Percentiles rank a stretch among this genome's conserved stretches.
Conservation (phyloP, 2,329 filamentous ascomycete species). For the Ophiostoma novo-ulmi region DNA sequence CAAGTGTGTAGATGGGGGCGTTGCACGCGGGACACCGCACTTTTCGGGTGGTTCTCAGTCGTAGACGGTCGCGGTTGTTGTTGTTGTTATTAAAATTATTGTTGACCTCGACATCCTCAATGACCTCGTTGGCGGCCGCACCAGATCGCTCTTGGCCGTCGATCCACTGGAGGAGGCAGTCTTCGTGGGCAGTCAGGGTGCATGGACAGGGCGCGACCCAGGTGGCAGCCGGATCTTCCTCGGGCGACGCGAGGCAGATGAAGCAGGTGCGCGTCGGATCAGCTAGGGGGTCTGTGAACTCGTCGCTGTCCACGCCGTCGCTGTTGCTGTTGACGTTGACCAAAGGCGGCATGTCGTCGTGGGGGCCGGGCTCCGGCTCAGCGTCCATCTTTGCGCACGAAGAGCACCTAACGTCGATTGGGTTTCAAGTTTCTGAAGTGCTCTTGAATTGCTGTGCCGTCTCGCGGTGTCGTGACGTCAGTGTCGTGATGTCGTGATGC, state of each 20-base stretch:
- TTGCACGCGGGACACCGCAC: conserved; percentile 89
- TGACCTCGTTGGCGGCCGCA: background rate
- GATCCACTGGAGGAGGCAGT: conserved; percentile 86
- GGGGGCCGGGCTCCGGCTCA: background rate
- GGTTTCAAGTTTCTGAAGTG: background rate
- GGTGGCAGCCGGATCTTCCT: conserved; percentile 43
- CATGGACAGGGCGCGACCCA: conserved; percentile 92
- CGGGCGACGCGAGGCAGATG: conserved; percentile 57
- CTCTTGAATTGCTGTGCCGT: background rate
- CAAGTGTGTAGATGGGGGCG: conserved; percentile 67
- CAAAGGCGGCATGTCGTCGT: conserved; percentile 7
- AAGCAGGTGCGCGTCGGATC: conserved; percentile 46
- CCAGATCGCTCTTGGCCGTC: conserved; percentile 56
- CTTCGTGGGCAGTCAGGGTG: conserved; percentile 83
- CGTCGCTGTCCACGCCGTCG: background rate
- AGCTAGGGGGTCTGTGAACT: background rate
- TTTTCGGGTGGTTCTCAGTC: conserved; percentile 35
- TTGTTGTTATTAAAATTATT: conserved; percentile 36
- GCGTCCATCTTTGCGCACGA: background rate
- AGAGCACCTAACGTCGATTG: background rate
- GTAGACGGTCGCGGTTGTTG: background rate
- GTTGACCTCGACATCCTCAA: background rate
- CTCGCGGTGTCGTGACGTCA: background rate
- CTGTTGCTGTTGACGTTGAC: background rate
- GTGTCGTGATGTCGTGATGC: background rate